Conservation (phyloP, 495 filamentous ascomycete species). For the Jackrogersella minutella region DNA sequence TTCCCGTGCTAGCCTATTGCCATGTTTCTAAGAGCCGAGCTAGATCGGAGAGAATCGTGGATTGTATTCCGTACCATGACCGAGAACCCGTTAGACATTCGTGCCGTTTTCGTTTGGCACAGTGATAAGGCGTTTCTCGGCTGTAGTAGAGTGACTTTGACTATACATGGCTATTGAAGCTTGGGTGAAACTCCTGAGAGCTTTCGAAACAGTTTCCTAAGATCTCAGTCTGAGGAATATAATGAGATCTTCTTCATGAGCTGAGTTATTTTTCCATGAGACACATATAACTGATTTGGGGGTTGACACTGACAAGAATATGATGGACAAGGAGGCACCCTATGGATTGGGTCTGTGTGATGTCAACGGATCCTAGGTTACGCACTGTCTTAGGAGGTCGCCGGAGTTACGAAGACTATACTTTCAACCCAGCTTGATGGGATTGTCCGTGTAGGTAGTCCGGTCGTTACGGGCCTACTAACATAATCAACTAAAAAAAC, state of each 20-base stretch:
- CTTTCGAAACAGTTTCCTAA: constrained; percentile 9
- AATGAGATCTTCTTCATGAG: constrained; percentile 19
- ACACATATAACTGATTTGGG: constrained; percentile 31
- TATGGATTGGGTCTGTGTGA: constrained; percentile 33
- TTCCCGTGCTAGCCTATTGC: constrained; percentile 10
- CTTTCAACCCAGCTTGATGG: constrained; percentile 5
- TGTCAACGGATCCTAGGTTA: constrained; percentile 30
- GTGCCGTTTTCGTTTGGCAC: constrained; percentile 38
- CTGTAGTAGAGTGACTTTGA: constrained; percentile 30
- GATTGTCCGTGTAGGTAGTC: constrained; percentile 24
- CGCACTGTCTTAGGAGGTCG: constrained; percentile 33
- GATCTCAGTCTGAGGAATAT: constrained; percentile 31
- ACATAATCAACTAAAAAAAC: background rate
- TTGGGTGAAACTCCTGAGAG: constrained; percentile 23
- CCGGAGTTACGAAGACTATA: constrained; percentile 32
- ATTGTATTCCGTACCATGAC: constrained; percentile 25
- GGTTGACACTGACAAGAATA: constrained; percentile 24
- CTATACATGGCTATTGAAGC: constrained; percentile 20
- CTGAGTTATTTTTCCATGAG: constrained; percentile 41
- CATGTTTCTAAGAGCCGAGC: constrained; percentile 36
- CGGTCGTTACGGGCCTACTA: background rate
- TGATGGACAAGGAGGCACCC: no score
- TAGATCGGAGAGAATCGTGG: constrained; percentile 38
- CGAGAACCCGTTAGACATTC: constrained; percentile 42
- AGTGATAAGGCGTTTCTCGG: constrained; percentile 29